Percentiles rank a stretch among this genome's conserved stretches.
Evolutionary conservation across 768 basidiomycete species (phyloP).

Genomic region (Suillus clintonianus): DNA sequence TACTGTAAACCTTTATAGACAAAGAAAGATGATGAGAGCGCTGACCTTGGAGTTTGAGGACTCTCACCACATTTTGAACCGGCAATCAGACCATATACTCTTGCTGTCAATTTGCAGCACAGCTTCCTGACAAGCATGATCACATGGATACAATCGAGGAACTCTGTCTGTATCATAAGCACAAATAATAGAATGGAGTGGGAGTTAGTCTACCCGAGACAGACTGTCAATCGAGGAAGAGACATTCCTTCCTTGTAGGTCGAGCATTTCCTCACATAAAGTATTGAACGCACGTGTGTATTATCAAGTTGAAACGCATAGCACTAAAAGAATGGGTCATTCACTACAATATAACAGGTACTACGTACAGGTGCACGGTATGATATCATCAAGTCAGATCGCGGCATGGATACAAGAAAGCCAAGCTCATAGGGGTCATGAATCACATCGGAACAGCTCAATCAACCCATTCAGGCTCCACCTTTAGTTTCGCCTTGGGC

Average conservation of each 20-base stretch:
- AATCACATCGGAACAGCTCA: slow-evolving; percentile 15
- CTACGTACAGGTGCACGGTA: neutral
- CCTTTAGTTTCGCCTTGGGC: slow-evolving; percentile 41
- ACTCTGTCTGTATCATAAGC: no score
- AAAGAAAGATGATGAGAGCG: no score
- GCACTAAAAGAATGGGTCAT: neutral
- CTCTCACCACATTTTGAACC: neutral
- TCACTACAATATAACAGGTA: neutral
- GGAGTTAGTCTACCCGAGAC: neutral
- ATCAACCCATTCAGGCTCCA: slow-evolving; percentile 43
- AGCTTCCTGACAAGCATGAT: neutral
- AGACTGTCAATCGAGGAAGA: neutral
- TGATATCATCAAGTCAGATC: neutral
- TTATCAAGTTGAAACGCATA: neutral
- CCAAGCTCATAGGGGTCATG: neutral
- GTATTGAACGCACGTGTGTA: no score
- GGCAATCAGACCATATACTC: neutral
- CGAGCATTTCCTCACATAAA: neutral
- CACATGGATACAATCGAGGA: neutral
- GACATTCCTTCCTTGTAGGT: neutral
- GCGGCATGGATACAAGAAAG: neutral
- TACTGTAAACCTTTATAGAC: no score
- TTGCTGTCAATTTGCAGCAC: neutral
- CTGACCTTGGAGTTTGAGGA: neutral
- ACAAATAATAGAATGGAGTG: no score